Evolutionary conservation across 1,284 basidiomycete species (phyloP).

Genomic region (Austropuccinia psidii): DNA sequence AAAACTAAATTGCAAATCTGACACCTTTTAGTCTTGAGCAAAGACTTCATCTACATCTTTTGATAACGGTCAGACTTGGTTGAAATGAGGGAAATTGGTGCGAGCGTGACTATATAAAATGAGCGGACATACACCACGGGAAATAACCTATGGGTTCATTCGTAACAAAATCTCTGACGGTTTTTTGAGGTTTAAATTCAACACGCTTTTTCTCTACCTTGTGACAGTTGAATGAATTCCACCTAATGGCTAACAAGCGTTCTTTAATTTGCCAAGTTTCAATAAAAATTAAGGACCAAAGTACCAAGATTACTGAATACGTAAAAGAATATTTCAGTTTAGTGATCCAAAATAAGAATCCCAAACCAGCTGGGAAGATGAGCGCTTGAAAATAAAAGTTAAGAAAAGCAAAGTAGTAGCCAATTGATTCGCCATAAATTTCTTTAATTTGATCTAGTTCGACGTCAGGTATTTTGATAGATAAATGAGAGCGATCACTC

Average conservation of each 20-base stretch:
- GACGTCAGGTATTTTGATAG: conserved; percentile 51
- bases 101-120: no score
- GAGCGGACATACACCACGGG: conserved; percentile 32
- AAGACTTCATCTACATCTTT: no score
- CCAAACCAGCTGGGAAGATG: conserved; percentile 60
- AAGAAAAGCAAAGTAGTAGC: conserved; percentile 86
- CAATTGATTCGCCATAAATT: conserved; percentile 74
- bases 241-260: conserved; percentile 66
- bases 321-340: conserved; percentile 59
- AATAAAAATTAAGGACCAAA: conserved; percentile 78
- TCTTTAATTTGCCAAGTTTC: conserved; percentile 83
- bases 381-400: conserved; percentile 71
- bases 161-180: conserved; percentile 39
- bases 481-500: conserved; percentile 53
- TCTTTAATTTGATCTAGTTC: conserved; percentile 58
- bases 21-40: no score
- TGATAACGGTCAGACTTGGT: conserved; percentile 69
- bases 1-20: background rate
- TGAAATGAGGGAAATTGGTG: no score
- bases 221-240: conserved; percentile 67
- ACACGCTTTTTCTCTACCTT: conserved; percentile 67
- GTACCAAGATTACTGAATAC: conserved; percentile 65
- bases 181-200: conserved; percentile 52
- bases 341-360: conserved; percentile 56
- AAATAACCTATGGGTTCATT: conserved; percentile 37